Percentiles rank a stretch among this genome's conserved stretches.
Evolutionary conservation across 2,329 filamentous ascomycete genomes (phyloP).

Genomic region (Fusarium sp.): DNA sequence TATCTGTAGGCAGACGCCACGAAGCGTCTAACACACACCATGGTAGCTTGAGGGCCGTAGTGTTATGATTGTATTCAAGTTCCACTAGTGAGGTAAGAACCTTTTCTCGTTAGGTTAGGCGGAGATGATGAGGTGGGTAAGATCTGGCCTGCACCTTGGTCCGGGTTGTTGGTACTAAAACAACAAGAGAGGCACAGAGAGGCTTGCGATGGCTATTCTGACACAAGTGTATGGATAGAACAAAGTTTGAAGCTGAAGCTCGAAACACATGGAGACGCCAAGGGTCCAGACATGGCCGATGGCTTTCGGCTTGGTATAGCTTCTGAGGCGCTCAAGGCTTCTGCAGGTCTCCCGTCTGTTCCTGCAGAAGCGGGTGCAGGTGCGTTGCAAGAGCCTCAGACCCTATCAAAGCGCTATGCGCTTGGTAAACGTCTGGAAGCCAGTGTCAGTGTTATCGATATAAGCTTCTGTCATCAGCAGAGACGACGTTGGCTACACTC

Average conservation of each 20-base stretch:
- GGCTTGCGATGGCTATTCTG: conserved; percentile 3
- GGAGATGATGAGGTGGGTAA: not conserved
- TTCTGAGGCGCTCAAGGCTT: conserved; percentile 1
- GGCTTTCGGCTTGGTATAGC: conserved; percentile 16
- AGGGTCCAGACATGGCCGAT: conserved; percentile 35
- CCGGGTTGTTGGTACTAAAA: not conserved
- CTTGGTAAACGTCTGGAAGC: not conserved
- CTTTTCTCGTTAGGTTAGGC: not conserved
- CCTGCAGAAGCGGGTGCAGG: conserved; percentile 28
- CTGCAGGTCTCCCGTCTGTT: conserved; percentile 26
- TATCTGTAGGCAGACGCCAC: conserved; percentile 38
- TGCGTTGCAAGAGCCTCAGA: not conserved
- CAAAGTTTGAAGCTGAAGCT: conserved; percentile 14
- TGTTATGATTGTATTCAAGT: not conserved
- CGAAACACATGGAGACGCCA: conserved; percentile 23
- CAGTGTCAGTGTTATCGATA: not conserved
- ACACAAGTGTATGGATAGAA: conserved; percentile 5
- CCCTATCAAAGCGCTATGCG: not conserved
- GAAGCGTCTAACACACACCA: conserved; percentile 10
- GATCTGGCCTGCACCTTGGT: not conserved
- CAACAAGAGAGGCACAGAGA: conserved; percentile 2
- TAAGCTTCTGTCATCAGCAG: not conserved
- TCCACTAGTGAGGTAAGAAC: conserved; percentile 2
- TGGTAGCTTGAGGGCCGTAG: not conserved
- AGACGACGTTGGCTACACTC: not conserved